Evolutionary conservation across 441 rosid genomes (phyloP), one percentile per base, ranked within the genome.

Genomic region (Dalechampia spathulata): DNA sequence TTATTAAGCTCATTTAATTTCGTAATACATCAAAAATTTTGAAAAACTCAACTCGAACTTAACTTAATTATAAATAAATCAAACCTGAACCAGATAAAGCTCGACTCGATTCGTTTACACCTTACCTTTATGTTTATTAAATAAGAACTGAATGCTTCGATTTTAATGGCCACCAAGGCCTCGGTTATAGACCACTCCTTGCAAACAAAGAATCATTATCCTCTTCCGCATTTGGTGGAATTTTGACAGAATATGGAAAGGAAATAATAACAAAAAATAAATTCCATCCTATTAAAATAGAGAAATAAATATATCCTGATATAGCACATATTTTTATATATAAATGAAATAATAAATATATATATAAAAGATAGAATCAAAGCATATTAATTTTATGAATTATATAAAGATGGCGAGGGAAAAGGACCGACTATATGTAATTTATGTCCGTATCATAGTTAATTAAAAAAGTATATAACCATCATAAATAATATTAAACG

Each of bases 191-290:
- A 16, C 49, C 36, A 30, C 46, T 47, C 51, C 57, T 57, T 57
- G 8, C 47, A 47, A 42, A 52, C 44, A 55, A 45, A 57, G 57
- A 49, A 62, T 67, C 57, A 44, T 49, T 30, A 50, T 63, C 55
- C 42, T 21, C 43, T 49, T 34, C 61, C 52, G 38, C 28, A 14
- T 42, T 25, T 52, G 43, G 42, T 34, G 53, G 61, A 43, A 28
- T 50, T 30, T 26, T 50, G 16, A 63, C 23, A 59, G 52, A 58
- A 16, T 32, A 34, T 25, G 36, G 7, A 39, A 52, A 42, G 55
- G 14, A 41, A 22, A 53, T 4, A 15, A 9, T 32, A 41, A 55
- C 7, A 19, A 6, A 5, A 40, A 30, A 46, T 46, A 45, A 48
- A 43, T 49, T 37, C 39, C 7, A 22, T 26, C 14, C 25, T 20